Evolutionary conservation across 2,329 filamentous ascomycete species (phyloP).

Genomic region (Truncatella angustata): DNA sequence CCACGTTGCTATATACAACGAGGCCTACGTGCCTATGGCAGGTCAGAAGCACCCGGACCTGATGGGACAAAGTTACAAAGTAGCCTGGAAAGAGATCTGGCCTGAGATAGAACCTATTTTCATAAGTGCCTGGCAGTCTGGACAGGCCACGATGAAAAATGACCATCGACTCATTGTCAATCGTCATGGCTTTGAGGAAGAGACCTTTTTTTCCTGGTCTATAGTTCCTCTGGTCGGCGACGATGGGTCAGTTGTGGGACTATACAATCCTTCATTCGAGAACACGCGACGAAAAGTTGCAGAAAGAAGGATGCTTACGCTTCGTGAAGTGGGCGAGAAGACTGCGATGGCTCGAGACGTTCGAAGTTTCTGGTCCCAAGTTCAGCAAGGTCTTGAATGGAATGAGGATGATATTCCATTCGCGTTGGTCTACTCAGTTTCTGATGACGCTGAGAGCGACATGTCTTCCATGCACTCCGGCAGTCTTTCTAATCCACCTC

Average conservation of each 20-base stretch:
- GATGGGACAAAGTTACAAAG: conserved; percentile 70
- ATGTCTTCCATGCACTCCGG: conserved; percentile 69
- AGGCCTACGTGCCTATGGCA: conserved; percentile 67
- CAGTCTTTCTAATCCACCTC: conserved; percentile 58
- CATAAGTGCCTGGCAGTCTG: conserved; percentile 62
- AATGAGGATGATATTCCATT: conserved; percentile 78
- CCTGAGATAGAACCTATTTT: conserved; percentile 67
- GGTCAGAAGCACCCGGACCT: conserved; percentile 73
- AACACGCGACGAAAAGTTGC: conserved; percentile 77
- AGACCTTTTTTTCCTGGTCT: conserved; percentile 81
- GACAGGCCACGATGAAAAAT: conserved; percentile 81
- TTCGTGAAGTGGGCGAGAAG: conserved; percentile 74
- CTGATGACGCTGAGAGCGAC: conserved; percentile 69
- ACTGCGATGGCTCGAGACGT: conserved; percentile 72
- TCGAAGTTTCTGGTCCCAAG: conserved; percentile 70
- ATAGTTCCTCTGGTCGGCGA: conserved; percentile 74
- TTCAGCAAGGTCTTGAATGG: conserved; percentile 66
- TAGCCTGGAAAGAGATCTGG: conserved; percentile 76
- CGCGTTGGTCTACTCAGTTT: conserved; percentile 72
- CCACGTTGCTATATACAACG: conserved; percentile 68
- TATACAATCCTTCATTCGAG: conserved; percentile 81
- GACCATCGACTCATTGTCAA: conserved; percentile 75
- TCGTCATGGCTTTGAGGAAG: conserved; percentile 69
- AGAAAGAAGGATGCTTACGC: conserved; percentile 74
- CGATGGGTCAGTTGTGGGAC: conserved; percentile 70